Evolutionary conservation across 495 filamentous ascomycete species (phyloP), one percentile per base, ranked within the genome.

Genomic region (Chaetomidium leptoderma): DNA sequence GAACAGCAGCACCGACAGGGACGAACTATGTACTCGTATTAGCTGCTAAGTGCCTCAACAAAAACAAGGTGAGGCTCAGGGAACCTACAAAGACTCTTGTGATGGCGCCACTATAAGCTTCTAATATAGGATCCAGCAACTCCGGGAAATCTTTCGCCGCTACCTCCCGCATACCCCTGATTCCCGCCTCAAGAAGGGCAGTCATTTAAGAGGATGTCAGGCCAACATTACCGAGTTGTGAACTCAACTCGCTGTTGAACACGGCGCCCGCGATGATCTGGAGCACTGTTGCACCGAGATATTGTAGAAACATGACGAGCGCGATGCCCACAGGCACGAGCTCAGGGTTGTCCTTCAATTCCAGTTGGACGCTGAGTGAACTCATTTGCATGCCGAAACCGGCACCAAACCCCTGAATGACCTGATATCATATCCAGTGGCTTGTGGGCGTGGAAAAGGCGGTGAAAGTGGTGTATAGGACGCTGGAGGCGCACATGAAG

Each of bases 361-460:
- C 64, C 3, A 56, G 54, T 29, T 66, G 64, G 5, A 63, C 48
- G 17, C 26, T n/a, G 11, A 66, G 39, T 2, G 64, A 56, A 4
- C 43, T 30, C 53, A 76, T 67, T 42, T 78, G 76, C 48, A 79
- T 67, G 0, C 69, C 74, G 14, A 68, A 58, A 3, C 78, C 78
- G 23, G 62, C 63, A 6, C 74, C 77, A 8, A 70, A 58, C 16
- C 79, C 79, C 4, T 70, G 63, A 2, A 84, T 61, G 8, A 81
- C 72, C 49, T 81, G 76, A 48, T 77, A 80, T 0, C 79, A 76
- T 29, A 79, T 69, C 80, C 80, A 84, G 60, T 73, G 51, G 4
- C 69, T 64, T 2, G 57, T 46, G 11, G 72, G 58, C 11, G 76
- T 78, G 23, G 54, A 33, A 26, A 47, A 47, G 0, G 73, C 64